phyloP scores from a whole-genome alignment of 2,329 filamentous ascomycete species.

The Stromatinia cepivora region DNA sequence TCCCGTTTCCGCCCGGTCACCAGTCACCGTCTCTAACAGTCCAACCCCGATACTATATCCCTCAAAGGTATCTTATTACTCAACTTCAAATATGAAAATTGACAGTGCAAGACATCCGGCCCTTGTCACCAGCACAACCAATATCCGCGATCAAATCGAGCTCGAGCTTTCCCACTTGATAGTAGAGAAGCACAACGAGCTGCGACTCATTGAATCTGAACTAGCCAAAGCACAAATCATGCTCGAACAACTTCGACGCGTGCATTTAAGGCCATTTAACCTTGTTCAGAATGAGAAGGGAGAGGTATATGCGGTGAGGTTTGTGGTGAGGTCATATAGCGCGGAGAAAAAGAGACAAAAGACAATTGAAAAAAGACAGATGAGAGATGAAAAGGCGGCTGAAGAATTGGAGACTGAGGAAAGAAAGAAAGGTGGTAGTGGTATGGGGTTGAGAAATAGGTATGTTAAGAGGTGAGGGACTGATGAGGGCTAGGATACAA shows the following conservation, averaged over 20 bases:
- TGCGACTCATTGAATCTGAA: constrained; percentile 93
- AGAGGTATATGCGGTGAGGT: constrained; percentile 41
- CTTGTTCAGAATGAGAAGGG: constrained; percentile 54
- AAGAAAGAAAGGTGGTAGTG: not conserved
- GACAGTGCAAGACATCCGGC: not conserved
- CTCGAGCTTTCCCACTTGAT: constrained; percentile 48
- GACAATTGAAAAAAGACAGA: not conserved
- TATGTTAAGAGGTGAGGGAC: not conserved
- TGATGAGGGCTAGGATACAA: not conserved
- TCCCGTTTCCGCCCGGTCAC: no score
- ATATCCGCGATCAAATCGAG: not conserved
- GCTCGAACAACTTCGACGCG: constrained; percentile 89
- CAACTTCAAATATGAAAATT: not conserved
- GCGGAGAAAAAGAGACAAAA: not conserved
- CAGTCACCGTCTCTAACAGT: no score
- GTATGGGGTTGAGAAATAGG: constrained; percentile 3
- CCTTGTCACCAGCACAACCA: not conserved
- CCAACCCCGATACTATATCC: no score
- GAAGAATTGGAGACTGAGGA: not conserved
- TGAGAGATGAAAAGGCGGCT: not conserved
- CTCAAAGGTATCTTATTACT: not conserved
- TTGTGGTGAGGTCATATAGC: not conserved
- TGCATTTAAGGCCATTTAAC: constrained; percentile 87
- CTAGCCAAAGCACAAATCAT: constrained; percentile 92
- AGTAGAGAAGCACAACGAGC: constrained; percentile 88